Base-by-base conservation (phyloP, 306 rosid genomes). In the Cotoneaster glaucophyllus region DNA sequence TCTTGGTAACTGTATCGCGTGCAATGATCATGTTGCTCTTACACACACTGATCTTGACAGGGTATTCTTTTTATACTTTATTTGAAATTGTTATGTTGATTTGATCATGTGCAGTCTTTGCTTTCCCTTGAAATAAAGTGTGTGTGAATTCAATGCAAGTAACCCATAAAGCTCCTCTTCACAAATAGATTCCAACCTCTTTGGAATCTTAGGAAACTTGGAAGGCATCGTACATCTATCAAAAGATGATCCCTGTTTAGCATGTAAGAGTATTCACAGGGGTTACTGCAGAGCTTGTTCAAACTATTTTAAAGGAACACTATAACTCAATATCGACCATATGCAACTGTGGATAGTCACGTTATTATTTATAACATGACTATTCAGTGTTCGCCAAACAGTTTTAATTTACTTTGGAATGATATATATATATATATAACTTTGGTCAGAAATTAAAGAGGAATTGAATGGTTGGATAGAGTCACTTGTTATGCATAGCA, bases 1-100 rank as follows among this genome's bases (percentile, higher is more conserved):
- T 77, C 84, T 95, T 12, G 99, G 99, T 64, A 95, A 95, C 84
- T 92, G 97, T 57, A 86, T 95, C 14, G 92, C 97, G 1, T 95
- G 99, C 85, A 95, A 95, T 78, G 99, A 95, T 73, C 89, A 92
- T 58, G 99, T 95, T 79, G 99, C 97, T 75, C 97, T 95, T 61
- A 67, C 97, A 3, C 99, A 95, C 87, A 85, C 97, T 25, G 99
- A 95, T 86, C 99, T 95, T 41, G 99, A 92, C 81, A 86, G 58
- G 95, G 98, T 94, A 88, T 56, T 70, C 29, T 28, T 48, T 74
- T 70, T 4, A 52, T 31, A 39, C 3, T 58, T 45, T 3, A 13
- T 73, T 56, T 22, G 13, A 13, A 39, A 3, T 11, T 66, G 41
- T 11, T 80, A 11, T 62, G 70, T 32, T 45, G 31, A 63, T 65